Base-by-base conservation (phyloP, 768 basidiomycete genomes). In the Cystofilobasidium capitatum region DNA sequence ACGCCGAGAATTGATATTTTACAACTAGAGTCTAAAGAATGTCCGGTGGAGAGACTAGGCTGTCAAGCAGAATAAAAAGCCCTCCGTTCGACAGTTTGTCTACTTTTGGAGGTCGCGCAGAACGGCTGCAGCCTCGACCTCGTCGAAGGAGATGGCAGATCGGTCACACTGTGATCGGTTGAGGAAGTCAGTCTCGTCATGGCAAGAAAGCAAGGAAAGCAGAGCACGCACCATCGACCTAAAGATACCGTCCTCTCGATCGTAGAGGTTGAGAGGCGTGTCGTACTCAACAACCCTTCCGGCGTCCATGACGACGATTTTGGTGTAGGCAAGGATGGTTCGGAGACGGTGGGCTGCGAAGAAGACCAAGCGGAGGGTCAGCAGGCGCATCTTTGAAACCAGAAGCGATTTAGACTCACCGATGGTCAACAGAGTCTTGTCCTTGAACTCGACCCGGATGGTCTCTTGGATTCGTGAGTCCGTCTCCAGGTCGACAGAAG, bases 371-470 rank as follows among this genome's bases (percentile, higher is more conserved):
- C 12, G 12, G 22, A 3, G 16, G 20, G 35, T 49, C 44, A 63
- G 62, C 17, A 12, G 22, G 22, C 12, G 12, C 12, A 8, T 20
- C 33, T 7, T 12, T 5, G 8, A 9, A 39, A 17, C 33, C 12
- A 37, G 6, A 37, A 36, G 22, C 7, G n/a, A 35, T 47, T 16
- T 62, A n/a, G 4, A 37, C 29, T 86, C 89, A 69, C 88, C 89
- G 70, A 93, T 93, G 76, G 88, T 91, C 17, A 93, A 78, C 63
- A 93, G 83, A 0, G 93, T 96, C 70, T 86, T 85, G 75, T 91
- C 86, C 54, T 81, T 79, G 79, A 96, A 98, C 79, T 94, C 89
- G 58, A 81, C 80, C 1, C 88, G 82, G 70, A 97, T 94, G 7
- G 92, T 94, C 70, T 88, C 83, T 74, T 96, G 92, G 69, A 98